phyloP scores from a whole-genome alignment of 352 stramenopile genomes.

The Phytophthora sp. region DNA sequence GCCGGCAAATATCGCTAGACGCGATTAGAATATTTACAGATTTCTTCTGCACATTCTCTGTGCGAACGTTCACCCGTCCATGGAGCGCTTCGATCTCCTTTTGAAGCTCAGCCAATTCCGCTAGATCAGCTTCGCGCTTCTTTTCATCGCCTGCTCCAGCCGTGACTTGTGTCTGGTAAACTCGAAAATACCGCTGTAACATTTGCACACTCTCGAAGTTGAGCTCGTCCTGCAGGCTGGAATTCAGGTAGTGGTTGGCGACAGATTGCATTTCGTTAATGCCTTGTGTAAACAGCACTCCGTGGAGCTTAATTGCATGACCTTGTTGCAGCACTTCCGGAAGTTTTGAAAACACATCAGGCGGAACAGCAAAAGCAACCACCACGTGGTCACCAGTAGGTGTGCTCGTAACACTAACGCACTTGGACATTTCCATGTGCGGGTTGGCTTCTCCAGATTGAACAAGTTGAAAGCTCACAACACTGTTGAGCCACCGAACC shows the following conservation, averaged over 20 bases:
- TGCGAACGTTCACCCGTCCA: slow-evolving; percentile 63
- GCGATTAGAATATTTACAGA: slow-evolving; percentile 88
- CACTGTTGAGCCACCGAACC: slow-evolving; percentile 80
- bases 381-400: slow-evolving; percentile 65
- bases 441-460: slow-evolving; percentile 57
- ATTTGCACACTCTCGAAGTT: slow-evolving; percentile 80
- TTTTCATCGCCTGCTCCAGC: slow-evolving; percentile 26
- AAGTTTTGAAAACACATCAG: slow-evolving; percentile 57
- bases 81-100: slow-evolving; percentile 63
- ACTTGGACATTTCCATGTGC: slow-evolving; percentile 77
- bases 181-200: slow-evolving; percentile 75
- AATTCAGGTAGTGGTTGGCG: slow-evolving; percentile 86
- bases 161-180: slow-evolving; percentile 75
- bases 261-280: slow-evolving; percentile 96
- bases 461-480: slow-evolving; percentile 82
- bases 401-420: slow-evolving; percentile 63
- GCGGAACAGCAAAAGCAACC: slow-evolving; percentile 71
- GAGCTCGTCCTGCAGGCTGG: slow-evolving; percentile 86
- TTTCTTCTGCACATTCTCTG: slow-evolving; percentile 83
- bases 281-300: slow-evolving; percentile 89
- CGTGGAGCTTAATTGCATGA: slow-evolving; percentile 76
- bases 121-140: slow-evolving; percentile 30
- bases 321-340: slow-evolving; percentile 69
- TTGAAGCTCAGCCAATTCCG: slow-evolving; percentile 57
- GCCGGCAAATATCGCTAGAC: slow-evolving; percentile 89